These are phyloP conservation scores for Erodium moschatum DNA, from an alignment of 441 rosid species.

Conservation along the genomic window DNA sequence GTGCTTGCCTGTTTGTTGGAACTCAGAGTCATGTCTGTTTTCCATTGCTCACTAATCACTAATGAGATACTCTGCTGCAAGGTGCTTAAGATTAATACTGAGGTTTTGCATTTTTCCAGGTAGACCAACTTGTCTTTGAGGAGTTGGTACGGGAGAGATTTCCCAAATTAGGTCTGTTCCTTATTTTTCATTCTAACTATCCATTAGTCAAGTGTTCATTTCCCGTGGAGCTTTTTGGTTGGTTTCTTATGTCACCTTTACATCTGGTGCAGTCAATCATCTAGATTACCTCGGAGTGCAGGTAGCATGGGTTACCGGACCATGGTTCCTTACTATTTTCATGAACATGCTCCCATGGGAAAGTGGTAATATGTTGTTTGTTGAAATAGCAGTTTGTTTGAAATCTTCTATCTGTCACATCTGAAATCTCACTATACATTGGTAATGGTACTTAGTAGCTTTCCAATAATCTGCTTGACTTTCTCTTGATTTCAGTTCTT, in stretches of 20 bases:
- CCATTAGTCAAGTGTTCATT: background rate
- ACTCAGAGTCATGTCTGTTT: too few species aligned
- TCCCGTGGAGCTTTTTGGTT: constrained; percentile 12
- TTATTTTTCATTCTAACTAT: background rate
- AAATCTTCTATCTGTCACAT: background rate
- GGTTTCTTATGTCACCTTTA: constrained; percentile 24
- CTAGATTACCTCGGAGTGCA: constrained; percentile 97
- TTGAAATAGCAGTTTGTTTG: constrained; percentile 13
- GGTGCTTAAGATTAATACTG: constrained; percentile 15
- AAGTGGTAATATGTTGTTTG: constrained; percentile 90
- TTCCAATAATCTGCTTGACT: constrained; percentile 19
- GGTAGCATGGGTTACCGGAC: constrained; percentile 95
- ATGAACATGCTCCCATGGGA: constrained; percentile 99
- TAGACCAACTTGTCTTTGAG: constrained; percentile 94
- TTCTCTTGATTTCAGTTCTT: constrained; percentile 55
- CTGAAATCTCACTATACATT: background rate
- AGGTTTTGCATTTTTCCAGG: constrained; percentile 42
- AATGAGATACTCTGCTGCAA: constrained; percentile 2
- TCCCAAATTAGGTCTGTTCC: constrained; percentile 76
- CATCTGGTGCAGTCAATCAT: constrained; percentile 72
- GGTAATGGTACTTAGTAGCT: constrained; percentile 15
- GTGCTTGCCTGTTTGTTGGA: background rate
- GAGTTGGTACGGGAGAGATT: constrained; percentile 92
- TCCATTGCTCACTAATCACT: background rate
- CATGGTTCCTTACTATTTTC: constrained; percentile 98